These are phyloP conservation scores for Chaetomium tenue DNA, from an alignment of 495 filamentous ascomycete genomes.

Conservation along the genomic window DNA sequence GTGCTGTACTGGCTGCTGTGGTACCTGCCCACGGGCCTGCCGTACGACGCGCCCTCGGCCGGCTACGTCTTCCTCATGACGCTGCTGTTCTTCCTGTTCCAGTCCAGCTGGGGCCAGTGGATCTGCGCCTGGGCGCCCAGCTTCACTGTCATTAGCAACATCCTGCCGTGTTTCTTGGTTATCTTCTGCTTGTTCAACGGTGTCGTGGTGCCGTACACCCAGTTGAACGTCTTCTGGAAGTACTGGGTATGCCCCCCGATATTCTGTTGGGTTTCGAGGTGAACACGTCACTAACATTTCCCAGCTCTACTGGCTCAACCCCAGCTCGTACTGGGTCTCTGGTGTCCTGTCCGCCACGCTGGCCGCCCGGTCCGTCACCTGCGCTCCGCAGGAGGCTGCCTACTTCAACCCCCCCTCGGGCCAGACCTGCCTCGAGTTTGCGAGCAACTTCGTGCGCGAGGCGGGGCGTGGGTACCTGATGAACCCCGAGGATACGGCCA, in stretches of 20 bases:
- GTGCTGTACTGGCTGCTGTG: slow-evolving; percentile 73
- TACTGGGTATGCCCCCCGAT: slow-evolving; percentile 54
- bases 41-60: slow-evolving; percentile 58
- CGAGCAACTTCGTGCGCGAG: slow-evolving; percentile 49
- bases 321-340: slow-evolving; percentile 67
- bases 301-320: slow-evolving; percentile 68
- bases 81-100: slow-evolving; percentile 78
- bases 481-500: slow-evolving; percentile 52
- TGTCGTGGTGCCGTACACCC: slow-evolving; percentile 60
- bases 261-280: background rate
- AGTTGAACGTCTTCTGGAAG: slow-evolving; percentile 69
- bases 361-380: slow-evolving; percentile 54
- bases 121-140: slow-evolving; percentile 77
- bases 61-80: slow-evolving; percentile 86
- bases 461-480: slow-evolving; percentile 58
- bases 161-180: slow-evolving; percentile 75
- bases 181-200: slow-evolving; percentile 75
- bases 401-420: slow-evolving; percentile 64
- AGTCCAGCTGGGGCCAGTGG: slow-evolving; percentile 77
- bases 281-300: background rate
- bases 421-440: slow-evolving; percentile 62
- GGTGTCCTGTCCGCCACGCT: slow-evolving; percentile 67
- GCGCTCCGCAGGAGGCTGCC: slow-evolving; percentile 59
- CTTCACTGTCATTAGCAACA: slow-evolving; percentile 78
- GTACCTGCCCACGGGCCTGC: slow-evolving; percentile 77